Percentiles rank a stretch among this genome's conserved stretches.
These are phyloP conservation scores for Phytophthora melonis DNA, from an alignment of 352 stramenopile genomes.

Conservation along the genomic window DNA sequence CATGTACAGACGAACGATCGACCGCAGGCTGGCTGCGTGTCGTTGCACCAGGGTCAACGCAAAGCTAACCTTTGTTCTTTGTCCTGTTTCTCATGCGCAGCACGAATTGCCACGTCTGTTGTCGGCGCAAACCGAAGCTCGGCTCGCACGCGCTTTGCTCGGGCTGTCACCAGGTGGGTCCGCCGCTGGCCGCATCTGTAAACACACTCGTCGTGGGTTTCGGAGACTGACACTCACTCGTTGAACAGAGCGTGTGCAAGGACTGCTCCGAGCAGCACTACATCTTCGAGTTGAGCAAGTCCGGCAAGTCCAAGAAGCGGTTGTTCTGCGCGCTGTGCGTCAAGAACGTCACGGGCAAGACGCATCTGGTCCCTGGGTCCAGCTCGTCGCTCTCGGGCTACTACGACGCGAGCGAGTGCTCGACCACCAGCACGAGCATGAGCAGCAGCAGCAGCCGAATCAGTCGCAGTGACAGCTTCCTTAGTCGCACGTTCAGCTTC, in stretches of 20 bases:
- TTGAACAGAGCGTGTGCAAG: conserved; percentile 49
- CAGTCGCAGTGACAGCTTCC: conserved; percentile 31
- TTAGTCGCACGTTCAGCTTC: conserved; percentile 36
- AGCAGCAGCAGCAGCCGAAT: conserved; percentile 25
- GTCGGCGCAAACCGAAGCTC: conserved; percentile 30
- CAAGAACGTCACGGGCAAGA: conserved; percentile 30
- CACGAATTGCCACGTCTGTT: conserved; percentile 47
- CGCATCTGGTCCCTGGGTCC: conserved; percentile 1
- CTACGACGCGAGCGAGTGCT: conserved; percentile 24
- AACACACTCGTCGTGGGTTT: not conserved
- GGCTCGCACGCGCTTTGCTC: conserved; percentile 38
- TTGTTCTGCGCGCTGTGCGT: conserved; percentile 49
- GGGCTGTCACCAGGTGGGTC: conserved; percentile 46
- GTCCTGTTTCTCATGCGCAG: conserved; percentile 26
- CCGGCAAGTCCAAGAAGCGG: conserved; percentile 26
- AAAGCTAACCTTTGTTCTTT: conserved; percentile 11
- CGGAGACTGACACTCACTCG: not conserved
- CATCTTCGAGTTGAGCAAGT: conserved; percentile 44
- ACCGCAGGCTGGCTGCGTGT: conserved; percentile 23
- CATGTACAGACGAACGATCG: too few relatives aligned
- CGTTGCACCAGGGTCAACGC: conserved; percentile 4
- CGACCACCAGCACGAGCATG: conserved; percentile 24
- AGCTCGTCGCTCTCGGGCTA: not conserved
- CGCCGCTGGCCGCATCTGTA: not conserved
- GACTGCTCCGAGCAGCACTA: conserved; percentile 41